Conservation (phyloP, 2,329 filamentous ascomycete species). For the Fusarium sp. region DNA sequence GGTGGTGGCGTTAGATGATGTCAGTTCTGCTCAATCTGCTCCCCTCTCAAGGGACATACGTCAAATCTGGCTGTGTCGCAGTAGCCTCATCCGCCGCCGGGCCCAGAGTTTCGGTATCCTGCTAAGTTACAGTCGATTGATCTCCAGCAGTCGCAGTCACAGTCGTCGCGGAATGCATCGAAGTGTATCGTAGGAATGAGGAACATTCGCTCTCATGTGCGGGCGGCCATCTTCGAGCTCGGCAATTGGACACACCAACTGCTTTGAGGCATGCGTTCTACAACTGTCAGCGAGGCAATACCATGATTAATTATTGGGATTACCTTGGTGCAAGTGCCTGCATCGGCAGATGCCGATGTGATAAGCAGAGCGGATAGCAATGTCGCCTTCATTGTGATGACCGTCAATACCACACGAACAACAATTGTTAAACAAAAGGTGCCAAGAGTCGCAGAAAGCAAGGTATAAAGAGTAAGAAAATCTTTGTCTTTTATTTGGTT, state of each 20-base stretch:
- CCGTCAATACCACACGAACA: rapidly evolving
- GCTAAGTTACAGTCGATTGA: neutral
- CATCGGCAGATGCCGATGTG: neutral
- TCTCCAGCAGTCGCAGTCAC: neutral
- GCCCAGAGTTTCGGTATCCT: neutral
- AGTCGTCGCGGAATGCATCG: neutral
- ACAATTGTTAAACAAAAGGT: neutral
- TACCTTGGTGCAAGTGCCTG: neutral
- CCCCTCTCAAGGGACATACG: rapidly evolving
- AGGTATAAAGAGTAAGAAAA: no score
- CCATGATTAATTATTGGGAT: rapidly evolving
- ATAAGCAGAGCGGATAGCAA: neutral
- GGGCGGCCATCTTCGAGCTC: neutral
- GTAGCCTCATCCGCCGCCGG: neutral
- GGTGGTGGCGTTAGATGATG: neutral
- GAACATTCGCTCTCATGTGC: neutral
- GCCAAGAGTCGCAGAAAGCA: neutral
- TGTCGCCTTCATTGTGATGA: neutral
- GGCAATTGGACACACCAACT: neutral
- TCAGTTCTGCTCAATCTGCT: neutral
- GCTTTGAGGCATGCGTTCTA: neutral
- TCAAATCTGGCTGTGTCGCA: neutral
- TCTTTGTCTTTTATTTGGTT: no score
- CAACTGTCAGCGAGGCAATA: rapidly evolving
- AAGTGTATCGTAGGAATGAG: neutral